A percentile compares a stretch with the other conserved stretches of the same genome.
Conservation (phyloP, 306 rosid genomes). For the Malus orientalis region DNA sequence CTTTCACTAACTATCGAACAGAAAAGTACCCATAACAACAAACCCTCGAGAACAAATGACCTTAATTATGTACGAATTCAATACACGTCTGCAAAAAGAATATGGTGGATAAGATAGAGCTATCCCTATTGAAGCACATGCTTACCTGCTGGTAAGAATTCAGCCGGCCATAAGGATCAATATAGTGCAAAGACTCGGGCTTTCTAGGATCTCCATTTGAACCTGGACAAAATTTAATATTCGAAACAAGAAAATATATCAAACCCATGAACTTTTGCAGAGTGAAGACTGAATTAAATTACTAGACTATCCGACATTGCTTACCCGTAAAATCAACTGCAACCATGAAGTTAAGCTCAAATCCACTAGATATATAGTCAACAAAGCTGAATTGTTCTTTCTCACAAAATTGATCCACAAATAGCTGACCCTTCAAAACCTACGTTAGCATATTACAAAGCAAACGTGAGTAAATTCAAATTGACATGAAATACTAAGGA, state of each 20-base stretch:
- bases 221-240: conserved; percentile 40
- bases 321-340: conserved; percentile 87
- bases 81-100: neutral
- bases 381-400: conserved; percentile 67
- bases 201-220: conserved; percentile 70
- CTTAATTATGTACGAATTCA: neutral
- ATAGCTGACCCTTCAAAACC: conserved; percentile 71
- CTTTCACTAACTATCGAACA: neutral
- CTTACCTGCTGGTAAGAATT: conserved; percentile 75
- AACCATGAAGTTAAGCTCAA: conserved; percentile 88
- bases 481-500: neutral
- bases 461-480: conserved; percentile 23
- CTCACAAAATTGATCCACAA: conserved; percentile 62
- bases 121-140: neutral
- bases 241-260: neutral
- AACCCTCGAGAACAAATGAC: neutral
- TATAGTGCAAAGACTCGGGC: conserved; percentile 59
- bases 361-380: conserved; percentile 83
- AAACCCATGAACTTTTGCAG: neutral
- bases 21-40: neutral
- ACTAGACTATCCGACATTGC: neutral
- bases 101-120: neutral
- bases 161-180: conserved; percentile 47
- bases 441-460: conserved; percentile 15
- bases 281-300: neutral